Evolutionary conservation across 1,139 yeast genomes (phyloP).

Genomic region (Sugiyamaella grinbergsii): DNA sequence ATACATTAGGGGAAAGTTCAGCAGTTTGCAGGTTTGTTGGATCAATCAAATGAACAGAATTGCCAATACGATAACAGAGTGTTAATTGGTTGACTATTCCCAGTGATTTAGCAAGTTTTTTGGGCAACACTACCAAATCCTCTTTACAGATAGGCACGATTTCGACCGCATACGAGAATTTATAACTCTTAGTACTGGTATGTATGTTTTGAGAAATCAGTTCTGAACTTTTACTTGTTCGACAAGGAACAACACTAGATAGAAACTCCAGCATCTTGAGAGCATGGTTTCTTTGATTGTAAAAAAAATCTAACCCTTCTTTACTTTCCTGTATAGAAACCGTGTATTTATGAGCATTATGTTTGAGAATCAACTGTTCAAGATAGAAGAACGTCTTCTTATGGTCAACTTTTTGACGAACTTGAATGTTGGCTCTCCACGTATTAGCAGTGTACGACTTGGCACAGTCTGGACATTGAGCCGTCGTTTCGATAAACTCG

Average conservation of each 20-base stretch:
- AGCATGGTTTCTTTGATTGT: slow-evolving; percentile 86
- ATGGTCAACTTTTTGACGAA: slow-evolving; percentile 95
- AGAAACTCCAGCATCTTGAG: slow-evolving; percentile 91
- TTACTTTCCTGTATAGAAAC: slow-evolving; percentile 87
- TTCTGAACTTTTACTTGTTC: slow-evolving; percentile 82
- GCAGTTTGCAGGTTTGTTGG: slow-evolving; percentile 76
- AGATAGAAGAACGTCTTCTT: slow-evolving; percentile 93
- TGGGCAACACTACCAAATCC: slow-evolving; percentile 90
- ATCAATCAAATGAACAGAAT: slow-evolving; percentile 80
- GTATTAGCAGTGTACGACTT: slow-evolving; percentile 94
- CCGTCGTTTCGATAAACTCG: slow-evolving; percentile 90
- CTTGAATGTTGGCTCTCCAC: slow-evolving; percentile 98
- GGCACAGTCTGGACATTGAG: slow-evolving; percentile 99
- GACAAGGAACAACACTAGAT: slow-evolving; percentile 79
- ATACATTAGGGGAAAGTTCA: slow-evolving; percentile 69
- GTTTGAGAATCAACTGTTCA: slow-evolving; percentile 91
- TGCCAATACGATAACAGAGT: slow-evolving; percentile 80
- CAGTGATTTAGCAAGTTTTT: slow-evolving; percentile 75
- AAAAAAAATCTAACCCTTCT: slow-evolving; percentile 94
- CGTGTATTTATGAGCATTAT: slow-evolving; percentile 91
- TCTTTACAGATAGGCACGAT: slow-evolving; percentile 96
- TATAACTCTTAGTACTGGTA: slow-evolving; percentile 81
- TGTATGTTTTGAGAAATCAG: slow-evolving; percentile 89
- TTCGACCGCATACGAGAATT: slow-evolving; percentile 90
- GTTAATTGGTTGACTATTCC: slow-evolving; percentile 63